Evolutionary conservation across 495 filamentous ascomycete species (phyloP), one percentile per base, ranked within the genome.

Genomic region (Hypoxylon intermedium): DNA sequence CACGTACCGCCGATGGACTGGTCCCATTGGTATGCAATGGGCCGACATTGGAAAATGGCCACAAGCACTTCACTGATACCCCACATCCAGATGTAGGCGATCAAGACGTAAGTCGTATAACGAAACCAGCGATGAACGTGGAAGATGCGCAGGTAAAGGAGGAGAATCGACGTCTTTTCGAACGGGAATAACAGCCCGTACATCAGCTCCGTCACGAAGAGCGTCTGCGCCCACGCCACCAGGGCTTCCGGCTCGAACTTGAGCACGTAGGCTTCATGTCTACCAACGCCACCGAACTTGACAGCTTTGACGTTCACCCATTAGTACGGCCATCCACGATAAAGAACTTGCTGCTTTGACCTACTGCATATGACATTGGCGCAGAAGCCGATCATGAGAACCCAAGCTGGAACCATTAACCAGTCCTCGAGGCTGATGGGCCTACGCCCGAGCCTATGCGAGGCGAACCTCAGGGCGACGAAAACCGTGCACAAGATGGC

Each of bases 41-140:
- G 77, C 0, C 40, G 68, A 51, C 77, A 80, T 65, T 84, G 82
- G 56, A 79, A 74, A 42, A 83, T 72, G 44, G 77, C 78, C 37
- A 74, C 77, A 21, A 83, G 54, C 30, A 79, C 72, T 13, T 76
- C 70, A 16, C 76, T 68, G 47, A 78, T 55, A 30, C 70, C 68
- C 45, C 52, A 56, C n/a, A 66, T 16, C 57, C 57, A 72, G 36
- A 72, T 60, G 19, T 38, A 72, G 57, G 66, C 63, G 31, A 63
- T 53, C 33, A 71, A 58, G 15, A 53, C 5, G 34, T 69, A 71
- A 18, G 52, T 46, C 30, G 52, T 56, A 6, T 46, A 12, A 30
- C 52, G 52, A 13, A 56, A 56, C 30, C 38, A 46, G 3, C 52
- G 52, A 11, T 38, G 52, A 15, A 56, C 45, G 30, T 34, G 52